A percentile compares a stretch with the other conserved stretches of the same genome.
These are phyloP conservation scores for Raphanus raphanistrum DNA, from an alignment of 345 rosid genomes.

Conservation along the genomic window DNA sequence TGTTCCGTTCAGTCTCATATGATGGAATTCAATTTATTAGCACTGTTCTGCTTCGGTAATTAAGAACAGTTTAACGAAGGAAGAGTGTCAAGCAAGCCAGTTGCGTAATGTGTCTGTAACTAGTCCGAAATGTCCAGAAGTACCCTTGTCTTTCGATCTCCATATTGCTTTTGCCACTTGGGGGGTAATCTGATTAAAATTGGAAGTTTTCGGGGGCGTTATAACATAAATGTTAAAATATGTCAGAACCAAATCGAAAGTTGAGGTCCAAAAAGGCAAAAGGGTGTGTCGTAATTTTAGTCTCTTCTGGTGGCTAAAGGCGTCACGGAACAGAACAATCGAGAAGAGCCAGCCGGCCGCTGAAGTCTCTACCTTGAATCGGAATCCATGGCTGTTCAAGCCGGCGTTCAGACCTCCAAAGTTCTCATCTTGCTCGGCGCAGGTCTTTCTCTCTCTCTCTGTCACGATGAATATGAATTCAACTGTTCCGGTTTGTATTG, in stretches of 20 bases:
- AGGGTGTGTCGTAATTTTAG: conserved; percentile 1
- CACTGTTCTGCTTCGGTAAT: not conserved
- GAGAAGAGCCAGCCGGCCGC: conserved; percentile 12
- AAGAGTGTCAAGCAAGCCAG: not conserved
- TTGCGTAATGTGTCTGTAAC: conserved; percentile 27
- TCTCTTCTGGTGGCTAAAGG: conserved; percentile 25
- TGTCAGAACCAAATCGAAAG: not conserved
- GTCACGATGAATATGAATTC: conserved; percentile 6
- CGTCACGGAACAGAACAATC: conserved; percentile 34
- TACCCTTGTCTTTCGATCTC: conserved; percentile 22
- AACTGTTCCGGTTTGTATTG: conserved; percentile 14
- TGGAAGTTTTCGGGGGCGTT: conserved; percentile 16
- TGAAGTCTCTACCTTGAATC: conserved; percentile 4
- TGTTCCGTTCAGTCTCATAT: not conserved
- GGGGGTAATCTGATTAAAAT: conserved; percentile 7
- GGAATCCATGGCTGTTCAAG: conserved; percentile 77
- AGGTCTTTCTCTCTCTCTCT: conserved; percentile 44
- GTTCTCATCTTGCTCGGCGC: conserved; percentile 84
- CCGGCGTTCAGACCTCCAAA: conserved; percentile 77
- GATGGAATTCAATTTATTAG: not conserved
- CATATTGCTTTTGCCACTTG: not conserved
- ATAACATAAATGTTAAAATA: not conserved
- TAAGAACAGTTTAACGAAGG: conserved; percentile 11
- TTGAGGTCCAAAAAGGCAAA: conserved; percentile 32
- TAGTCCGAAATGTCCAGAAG: not conserved